Evolutionary conservation across 176 grass and related monocot genomes (phyloP), one percentile per base, ranked within the genome.

Genomic region (Typha latifolia): DNA sequence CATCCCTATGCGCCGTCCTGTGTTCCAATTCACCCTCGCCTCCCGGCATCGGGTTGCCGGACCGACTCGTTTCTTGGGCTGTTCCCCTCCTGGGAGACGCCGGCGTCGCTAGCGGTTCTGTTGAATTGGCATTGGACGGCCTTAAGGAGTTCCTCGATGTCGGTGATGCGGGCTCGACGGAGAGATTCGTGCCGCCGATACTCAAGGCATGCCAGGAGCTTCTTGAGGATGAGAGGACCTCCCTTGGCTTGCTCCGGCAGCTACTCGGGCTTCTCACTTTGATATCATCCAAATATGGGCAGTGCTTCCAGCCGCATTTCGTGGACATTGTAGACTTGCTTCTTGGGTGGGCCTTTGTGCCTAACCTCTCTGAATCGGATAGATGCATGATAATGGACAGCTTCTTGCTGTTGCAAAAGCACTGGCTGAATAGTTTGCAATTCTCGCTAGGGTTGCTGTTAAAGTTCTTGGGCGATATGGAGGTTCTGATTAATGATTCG

Each of bases 381-480:
- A 83, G 85, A 49, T 47, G 32, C 62, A 81, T 86, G 24, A 97
- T 97, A 66, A 80, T 97, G 83, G 88, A 97, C 49, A 92, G 85
- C 56, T 97, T 97, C 76, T 73, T 77, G 70, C 85, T 92, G 73
- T 97, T 97, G 62, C 83, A 92, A 75, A 77, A 78, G 78, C 93
- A 97, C 66, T 97, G 93, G 93, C 72, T 97, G 13, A 78, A 75
- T 32, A 97, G 86, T 69, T 69, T 97, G 43, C 88, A 87, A n/a
- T 97, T 97, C 52, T 84, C 93, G 2, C 76, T 92, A 13, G 85
- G 88, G 14, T 69, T 97, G 66, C 71, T 97, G 49, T 74, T 88
- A 50, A 97, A 97, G 72, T 97, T 97, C 82, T 76, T 97, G 65
- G 85, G 80, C n/a, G 88, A 97, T 55, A 92, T 92, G 81, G 93